Percentiles rank a stretch among this genome's conserved stretches.
Conservation (phyloP, 2,329 filamentous ascomycete species). For the Arthrobotrys sinensis region DNA sequence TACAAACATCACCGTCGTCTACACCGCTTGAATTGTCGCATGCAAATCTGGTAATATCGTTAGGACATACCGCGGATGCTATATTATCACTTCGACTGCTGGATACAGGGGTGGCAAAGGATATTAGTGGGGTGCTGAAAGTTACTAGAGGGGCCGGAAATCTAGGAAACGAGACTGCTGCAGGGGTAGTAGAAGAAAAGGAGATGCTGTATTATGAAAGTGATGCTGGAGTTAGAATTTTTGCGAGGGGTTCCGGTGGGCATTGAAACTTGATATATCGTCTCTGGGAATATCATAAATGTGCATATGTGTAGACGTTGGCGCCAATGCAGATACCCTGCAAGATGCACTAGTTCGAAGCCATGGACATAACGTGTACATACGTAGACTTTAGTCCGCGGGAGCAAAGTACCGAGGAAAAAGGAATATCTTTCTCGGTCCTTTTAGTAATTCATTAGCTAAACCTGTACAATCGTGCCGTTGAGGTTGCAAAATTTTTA, state of each 20-base stretch:
- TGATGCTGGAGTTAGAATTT: conserved; percentile 86
- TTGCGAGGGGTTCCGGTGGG: conserved; percentile 77
- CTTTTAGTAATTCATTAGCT: conserved; percentile 7
- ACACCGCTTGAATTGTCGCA: conserved; percentile 80
- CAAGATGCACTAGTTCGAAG: conserved; percentile 19
- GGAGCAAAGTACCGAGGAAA: conserved; percentile 32
- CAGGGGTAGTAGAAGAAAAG: conserved; percentile 70
- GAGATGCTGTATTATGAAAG: conserved; percentile 87
- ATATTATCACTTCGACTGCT: conserved; percentile 81
- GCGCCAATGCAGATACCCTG: conserved; percentile 32
- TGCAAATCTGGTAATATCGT: conserved; percentile 78
- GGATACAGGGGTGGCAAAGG: conserved; percentile 89
- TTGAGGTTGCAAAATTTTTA: not conserved
- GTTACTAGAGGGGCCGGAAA: conserved; percentile 75
- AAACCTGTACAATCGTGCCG: not conserved
- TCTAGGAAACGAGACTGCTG: conserved; percentile 63
- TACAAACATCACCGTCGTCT: conserved; percentile 77
- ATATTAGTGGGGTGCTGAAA: conserved; percentile 89
- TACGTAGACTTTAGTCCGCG: conserved; percentile 16
- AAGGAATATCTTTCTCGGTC: conserved; percentile 2
- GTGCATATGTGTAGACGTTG: not conserved
- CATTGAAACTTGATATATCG: conserved; percentile 23
- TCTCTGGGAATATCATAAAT: too few species aligned
- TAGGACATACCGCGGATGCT: conserved; percentile 82
- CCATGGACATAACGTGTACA: not conserved